Conservation (phyloP, 2,329 filamentous ascomycete species). For the Cercospora sesami region DNA sequence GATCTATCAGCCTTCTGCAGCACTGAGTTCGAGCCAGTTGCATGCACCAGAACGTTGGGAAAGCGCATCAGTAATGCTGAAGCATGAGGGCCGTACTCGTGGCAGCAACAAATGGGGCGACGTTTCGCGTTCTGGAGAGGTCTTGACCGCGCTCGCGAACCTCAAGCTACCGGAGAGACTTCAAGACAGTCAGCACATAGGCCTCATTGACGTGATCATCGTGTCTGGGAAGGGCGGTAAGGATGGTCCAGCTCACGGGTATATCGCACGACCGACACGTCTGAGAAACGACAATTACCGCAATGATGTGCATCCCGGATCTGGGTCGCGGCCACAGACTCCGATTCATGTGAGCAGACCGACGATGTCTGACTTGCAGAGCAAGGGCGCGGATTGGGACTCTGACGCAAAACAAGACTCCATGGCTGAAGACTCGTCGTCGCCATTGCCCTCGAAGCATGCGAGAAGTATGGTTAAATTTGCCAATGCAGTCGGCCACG, state of each 20-base stretch:
- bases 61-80: slow-evolving; percentile 36
- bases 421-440: not conserved
- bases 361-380: not conserved
- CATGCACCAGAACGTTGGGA: slow-evolving; percentile 40
- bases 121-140: slow-evolving; percentile 41
- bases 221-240: slow-evolving; percentile 35
- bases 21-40: slow-evolving; percentile 12
- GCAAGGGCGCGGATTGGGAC: not conserved
- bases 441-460: not conserved
- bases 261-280: slow-evolving; percentile 19
- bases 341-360: not conserved
- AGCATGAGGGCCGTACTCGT: slow-evolving; percentile 39
- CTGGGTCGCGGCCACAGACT: not conserved
- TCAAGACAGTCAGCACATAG: slow-evolving; percentile 32
- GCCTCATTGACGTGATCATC: slow-evolving; percentile 34
- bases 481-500: not conserved
- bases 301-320: not conserved
- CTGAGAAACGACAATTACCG: slow-evolving; percentile 14
- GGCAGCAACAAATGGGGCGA: slow-evolving; percentile 39
- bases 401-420: not conserved
- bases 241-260: slow-evolving; percentile 25
- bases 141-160: slow-evolving; percentile 42
- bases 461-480: not conserved
- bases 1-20: slow-evolving; percentile 39
- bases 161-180: slow-evolving; percentile 43